These are phyloP conservation scores for Anthracocystis walkeri DNA, from an alignment of 1,284 basidiomycete species.

Conservation along the genomic window DNA sequence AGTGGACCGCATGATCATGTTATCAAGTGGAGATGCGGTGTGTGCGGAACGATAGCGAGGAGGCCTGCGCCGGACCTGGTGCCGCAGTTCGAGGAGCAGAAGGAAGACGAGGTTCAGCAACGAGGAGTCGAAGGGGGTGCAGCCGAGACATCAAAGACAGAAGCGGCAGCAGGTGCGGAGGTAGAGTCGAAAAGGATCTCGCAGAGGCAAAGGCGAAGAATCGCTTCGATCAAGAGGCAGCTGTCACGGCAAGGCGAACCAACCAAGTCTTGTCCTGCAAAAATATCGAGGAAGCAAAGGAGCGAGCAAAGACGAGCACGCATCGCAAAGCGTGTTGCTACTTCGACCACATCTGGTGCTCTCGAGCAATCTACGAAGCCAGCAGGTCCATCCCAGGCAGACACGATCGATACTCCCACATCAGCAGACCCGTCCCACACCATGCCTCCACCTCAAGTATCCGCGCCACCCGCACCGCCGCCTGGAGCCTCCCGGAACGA, in stretches of 20 bases:
- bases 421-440: too few species aligned
- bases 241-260: not conserved
- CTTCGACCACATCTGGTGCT: not conserved
- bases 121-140: not conserved
- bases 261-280: not conserved
- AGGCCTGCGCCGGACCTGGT: conserved; percentile 35
- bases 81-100: not conserved
- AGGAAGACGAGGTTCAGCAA: not conserved
- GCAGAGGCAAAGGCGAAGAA: conserved; percentile 30
- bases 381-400: not conserved
- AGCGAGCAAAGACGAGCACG: not conserved
- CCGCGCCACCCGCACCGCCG: not conserved
- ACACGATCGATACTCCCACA: not conserved
- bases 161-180: not conserved
- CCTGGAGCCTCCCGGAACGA: not conserved
- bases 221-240: conserved; percentile 18
- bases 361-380: not conserved
- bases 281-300: not conserved
- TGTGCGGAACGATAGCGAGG: conserved; percentile 22
- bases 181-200: conserved; percentile 5
- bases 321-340: not conserved
- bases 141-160: too few species aligned
- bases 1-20: conserved; percentile 45
- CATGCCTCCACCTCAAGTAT: not conserved
- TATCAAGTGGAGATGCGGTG: conserved; percentile 21